Percentiles rank a stretch among this genome's conserved stretches.
Evolutionary conservation across 1,284 basidiomycete species (phyloP).

Genomic region (Apiotrichum gracile): DNA sequence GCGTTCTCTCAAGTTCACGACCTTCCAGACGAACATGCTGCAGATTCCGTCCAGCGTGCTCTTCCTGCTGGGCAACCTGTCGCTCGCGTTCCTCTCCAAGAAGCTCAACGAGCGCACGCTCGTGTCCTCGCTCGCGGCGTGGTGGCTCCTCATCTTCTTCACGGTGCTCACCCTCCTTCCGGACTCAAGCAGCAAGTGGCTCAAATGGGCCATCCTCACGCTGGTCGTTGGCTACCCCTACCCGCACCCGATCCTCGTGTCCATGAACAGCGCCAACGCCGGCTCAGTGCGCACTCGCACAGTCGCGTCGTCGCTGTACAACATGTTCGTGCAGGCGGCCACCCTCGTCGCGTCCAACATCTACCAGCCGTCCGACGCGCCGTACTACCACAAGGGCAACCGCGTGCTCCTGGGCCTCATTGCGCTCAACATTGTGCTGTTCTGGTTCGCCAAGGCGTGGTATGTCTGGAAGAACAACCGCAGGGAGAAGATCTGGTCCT

Average conservation of each 20-base stretch:
- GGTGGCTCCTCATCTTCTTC: constrained; percentile 30
- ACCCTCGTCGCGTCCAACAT: constrained; percentile 34
- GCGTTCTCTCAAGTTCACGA: constrained; percentile 28
- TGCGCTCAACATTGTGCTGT: constrained; percentile 17
- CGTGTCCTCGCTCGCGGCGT: constrained; percentile 16
- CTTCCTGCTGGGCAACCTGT: constrained; percentile 34
- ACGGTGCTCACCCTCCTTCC: constrained; percentile 21
- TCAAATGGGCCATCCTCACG: constrained; percentile 13
- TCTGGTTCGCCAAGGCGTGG: constrained; percentile 22
- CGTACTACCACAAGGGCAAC: constrained; percentile 35
- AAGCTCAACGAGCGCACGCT: constrained; percentile 25
- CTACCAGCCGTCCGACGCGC: constrained; percentile 27
- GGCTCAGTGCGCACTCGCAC: constrained; percentile 35
- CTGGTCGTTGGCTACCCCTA: constrained; percentile 20
- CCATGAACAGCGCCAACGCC: constrained; percentile 24
- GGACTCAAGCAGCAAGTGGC: constrained; percentile 13
- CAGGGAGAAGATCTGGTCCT: constrained; percentile 27
- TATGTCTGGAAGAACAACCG: constrained; percentile 25
- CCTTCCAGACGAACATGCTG: constrained; percentile 42
- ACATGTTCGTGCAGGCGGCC: constrained; percentile 34
- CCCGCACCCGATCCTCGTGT: constrained; percentile 28
- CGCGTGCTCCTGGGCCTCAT: constrained; percentile 26
- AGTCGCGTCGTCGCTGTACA: constrained; percentile 30
- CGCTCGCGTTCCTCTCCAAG: constrained; percentile 24
- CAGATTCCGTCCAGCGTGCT: constrained; percentile 31